Conservation (phyloP, 495 filamentous ascomycete genomes). For the Aspergillus sparsus region DNA sequence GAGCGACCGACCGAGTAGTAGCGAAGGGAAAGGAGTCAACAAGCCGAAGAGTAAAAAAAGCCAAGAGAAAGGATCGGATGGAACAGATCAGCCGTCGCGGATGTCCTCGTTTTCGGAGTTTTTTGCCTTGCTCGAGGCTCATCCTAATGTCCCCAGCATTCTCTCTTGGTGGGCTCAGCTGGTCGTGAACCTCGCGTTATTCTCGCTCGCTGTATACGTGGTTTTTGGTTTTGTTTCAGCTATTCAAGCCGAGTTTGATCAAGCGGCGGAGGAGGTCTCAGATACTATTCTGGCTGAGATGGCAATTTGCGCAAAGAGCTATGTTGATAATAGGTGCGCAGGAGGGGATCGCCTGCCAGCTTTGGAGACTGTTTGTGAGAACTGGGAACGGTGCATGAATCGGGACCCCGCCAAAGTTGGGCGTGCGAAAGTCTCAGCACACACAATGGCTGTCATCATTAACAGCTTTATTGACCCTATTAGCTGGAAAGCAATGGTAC, state of each 20-base stretch:
- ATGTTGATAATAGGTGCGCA: conserved; percentile 70
- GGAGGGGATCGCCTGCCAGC: conserved; percentile 65
- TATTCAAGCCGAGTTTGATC: conserved; percentile 73
- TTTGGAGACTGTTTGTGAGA: conserved; percentile 67
- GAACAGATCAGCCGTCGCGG: conserved; percentile 17
- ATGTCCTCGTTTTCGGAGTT: conserved; percentile 54
- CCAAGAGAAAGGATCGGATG: conserved; percentile 19
- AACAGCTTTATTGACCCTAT: conserved; percentile 72
- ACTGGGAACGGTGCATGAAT: conserved; percentile 87
- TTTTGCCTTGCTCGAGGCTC: conserved; percentile 68
- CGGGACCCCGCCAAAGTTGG: conserved; percentile 66
- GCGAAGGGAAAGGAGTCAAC: conserved; percentile 34
- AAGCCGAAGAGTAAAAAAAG: conserved; percentile 23
- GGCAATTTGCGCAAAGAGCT: conserved; percentile 66
- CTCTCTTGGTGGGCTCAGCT: conserved; percentile 85
- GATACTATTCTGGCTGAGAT: conserved; percentile 71
- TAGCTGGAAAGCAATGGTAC: conserved; percentile 71
- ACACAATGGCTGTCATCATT: conserved; percentile 79
- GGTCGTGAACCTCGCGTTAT: conserved; percentile 72
- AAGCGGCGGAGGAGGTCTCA: conserved; percentile 63
- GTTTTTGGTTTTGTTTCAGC: conserved; percentile 68
- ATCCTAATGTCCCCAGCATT: conserved; percentile 83
- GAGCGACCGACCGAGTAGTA: conserved; percentile 58
- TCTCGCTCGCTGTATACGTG: conserved; percentile 66
- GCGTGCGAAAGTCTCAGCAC: conserved; percentile 66